Base-by-base conservation (phyloP, 352 stramenopile genomes). In the Globisporangium sylvaticum region DNA sequence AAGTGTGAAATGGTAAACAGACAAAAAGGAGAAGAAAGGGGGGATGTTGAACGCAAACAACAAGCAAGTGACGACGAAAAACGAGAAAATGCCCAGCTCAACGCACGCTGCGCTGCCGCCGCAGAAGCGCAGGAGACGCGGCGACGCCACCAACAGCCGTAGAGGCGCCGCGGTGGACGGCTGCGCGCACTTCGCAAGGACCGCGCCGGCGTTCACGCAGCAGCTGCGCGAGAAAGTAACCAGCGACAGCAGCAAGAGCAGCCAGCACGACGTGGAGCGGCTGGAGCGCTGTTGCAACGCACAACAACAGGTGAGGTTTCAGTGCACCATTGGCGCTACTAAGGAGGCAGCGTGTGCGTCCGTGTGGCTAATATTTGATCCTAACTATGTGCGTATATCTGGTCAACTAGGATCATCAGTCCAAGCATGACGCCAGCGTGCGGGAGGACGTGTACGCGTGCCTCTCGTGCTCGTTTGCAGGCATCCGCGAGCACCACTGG, bases 381-480 rank as follows among this genome's bases (percentile, higher is more conserved):
- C n/a, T 56, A 9, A 32, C 12, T 31, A 8, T 31, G 25, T 56
- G 50, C 1, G 9, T 8, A 3, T 57, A 22, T 34, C 5, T 14
- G 20, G 15, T 56, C 14, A 6, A n/a, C n/a, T 37, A 32, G 15
- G 14, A 37, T 1, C 25, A 18, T 18, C 10, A 62, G 56, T 2
- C n/a, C n/a, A n/a, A 62, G 56, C 15, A 9, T 25, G n/a, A 24
- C 5, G 27, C 1, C 1, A 39, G 15, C 34, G 20, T 56, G 4
- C 14, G 52, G 9, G 62, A 50, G 1, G 81, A 89, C 39, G 20
- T 68, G 34, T 83, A 77, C 60, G 69, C 61, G 20, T 92, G 84
- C 58, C 65, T 92, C 7, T 79, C 73, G 42, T 92, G 81, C 62
- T 58, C 73, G 10, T 90, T 88, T 58, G 62, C 48, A 46, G 80